Base-by-base conservation (phyloP, 345 rosid species). In the Hibiscus tridactylites region DNA sequence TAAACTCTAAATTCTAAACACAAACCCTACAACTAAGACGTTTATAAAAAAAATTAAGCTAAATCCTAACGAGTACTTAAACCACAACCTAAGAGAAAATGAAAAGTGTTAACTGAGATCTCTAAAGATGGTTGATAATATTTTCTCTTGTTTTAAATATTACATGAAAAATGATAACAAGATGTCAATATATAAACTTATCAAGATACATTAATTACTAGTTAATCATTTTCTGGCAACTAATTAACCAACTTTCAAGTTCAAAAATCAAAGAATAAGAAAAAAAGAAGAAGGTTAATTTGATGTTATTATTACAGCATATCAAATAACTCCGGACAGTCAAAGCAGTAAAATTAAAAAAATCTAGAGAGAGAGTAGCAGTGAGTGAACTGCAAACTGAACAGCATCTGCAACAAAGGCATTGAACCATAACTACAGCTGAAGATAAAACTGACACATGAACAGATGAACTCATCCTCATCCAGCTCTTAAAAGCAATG, bases 361-460 rank as follows among this genome's bases (percentile, higher is more conserved):
- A 6, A 6, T 39, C 1, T 39, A 39, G 8, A 39, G 8, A 35
- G 4, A 2, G 12, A 52, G 9, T 61, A 46, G 61, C 73, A 71
- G 72, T 61, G 54, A 49, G 47, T 49, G 67, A 26, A 6, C 58
- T 29, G 64, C 29, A 57, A 70, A 29, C 66, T 72, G 75, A 72
- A 61, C 66, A 74, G 15, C 4, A 73, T 74, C 74, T 76, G 78
- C 73, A 71, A 67, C 67, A 29, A 29, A 33, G 28, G 52, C 66
- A 56, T 62, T 65, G 52, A 66, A 73, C 15, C 54, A 17, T 56
- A 68, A 57, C 44, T 49, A 49, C 49, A 67, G 63, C 66, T 19
- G 5, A 75, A 59, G 64, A 73, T 52, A 66, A 61, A 74, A 64
- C 77, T 79, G 79, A 75, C 81, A 78, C 37, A 42, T 57, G 63